phyloP scores from a whole-genome alignment of 768 basidiomycete genomes.

The Amylocystis lapponica region DNA sequence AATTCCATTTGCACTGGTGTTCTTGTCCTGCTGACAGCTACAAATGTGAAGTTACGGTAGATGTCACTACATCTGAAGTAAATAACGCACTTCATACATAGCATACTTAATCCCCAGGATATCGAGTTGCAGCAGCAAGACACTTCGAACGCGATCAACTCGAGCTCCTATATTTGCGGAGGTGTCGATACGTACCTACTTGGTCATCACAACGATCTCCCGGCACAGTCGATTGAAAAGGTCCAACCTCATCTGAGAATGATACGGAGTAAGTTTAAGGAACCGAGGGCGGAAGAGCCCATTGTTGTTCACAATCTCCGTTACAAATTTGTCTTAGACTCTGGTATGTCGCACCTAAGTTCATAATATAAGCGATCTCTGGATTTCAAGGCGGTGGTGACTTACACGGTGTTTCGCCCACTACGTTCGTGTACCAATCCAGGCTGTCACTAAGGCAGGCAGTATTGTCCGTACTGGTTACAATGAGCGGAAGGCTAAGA shows the following conservation, averaged over 20 bases:
- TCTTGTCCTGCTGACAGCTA: background rate
- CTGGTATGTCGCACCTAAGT: constrained; percentile 1
- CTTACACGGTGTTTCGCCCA: constrained; percentile 2
- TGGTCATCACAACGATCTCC: background rate
- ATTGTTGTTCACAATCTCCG: background rate
- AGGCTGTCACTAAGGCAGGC: background rate
- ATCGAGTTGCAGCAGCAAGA: background rate
- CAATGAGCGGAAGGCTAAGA: no score
- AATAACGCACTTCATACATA: background rate
- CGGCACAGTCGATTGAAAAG: background rate
- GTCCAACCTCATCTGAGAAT: background rate
- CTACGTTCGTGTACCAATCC: constrained; percentile 1
- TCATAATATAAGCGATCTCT: background rate
- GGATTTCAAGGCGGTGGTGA: background rate
- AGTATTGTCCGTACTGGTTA: background rate
- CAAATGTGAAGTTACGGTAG: background rate
- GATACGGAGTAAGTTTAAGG: background rate
- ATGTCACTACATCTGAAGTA: background rate
- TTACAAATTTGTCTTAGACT: constrained; percentile 1
- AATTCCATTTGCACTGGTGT: background rate
- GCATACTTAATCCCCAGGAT: background rate
- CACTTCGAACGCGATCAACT: background rate
- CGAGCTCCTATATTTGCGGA: background rate
- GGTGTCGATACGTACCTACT: background rate
- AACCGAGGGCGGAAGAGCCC: background rate